Evolutionary conservation across 371 early-diverging fungal species (phyloP).

Genomic region (Mortierella sp.): DNA sequence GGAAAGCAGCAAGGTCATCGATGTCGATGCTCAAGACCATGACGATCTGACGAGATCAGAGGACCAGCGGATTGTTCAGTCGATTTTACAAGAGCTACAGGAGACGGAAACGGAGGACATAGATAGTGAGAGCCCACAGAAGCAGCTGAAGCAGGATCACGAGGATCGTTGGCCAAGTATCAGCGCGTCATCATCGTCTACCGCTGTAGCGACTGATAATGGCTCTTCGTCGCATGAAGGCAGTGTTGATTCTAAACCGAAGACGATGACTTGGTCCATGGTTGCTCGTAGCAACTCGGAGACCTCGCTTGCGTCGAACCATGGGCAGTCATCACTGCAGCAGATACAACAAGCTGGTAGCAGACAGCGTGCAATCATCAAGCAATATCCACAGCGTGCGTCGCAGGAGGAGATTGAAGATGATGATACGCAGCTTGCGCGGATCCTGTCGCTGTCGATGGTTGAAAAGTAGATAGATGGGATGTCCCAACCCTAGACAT

Average conservation of each 20-base stretch:
- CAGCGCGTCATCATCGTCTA: background rate
- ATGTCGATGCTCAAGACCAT: conserved; percentile 19
- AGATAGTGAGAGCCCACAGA: background rate
- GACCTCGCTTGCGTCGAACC: conserved; percentile 5
- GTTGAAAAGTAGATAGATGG: conserved; percentile 40
- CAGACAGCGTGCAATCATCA: conserved; percentile 27
- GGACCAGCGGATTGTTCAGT: conserved; percentile 38
- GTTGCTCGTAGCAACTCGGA: conserved; percentile 30
- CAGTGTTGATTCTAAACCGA: background rate
- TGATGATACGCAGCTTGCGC: conserved; percentile 46
- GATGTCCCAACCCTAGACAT: no score
- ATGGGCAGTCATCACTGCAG: background rate
- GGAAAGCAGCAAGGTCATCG: conserved; percentile 23
- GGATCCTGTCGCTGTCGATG: conserved; percentile 51
- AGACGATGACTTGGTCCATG: conserved; percentile 51
- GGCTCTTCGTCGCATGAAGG: no score
- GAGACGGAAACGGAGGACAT: conserved; percentile 6
- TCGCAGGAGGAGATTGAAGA: conserved; percentile 44
- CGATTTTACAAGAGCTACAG: conserved; percentile 33
- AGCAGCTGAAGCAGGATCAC: no score
- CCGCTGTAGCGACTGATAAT: background rate
- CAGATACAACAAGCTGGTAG: background rate
- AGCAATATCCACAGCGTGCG: conserved; percentile 18
- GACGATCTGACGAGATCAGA: conserved; percentile 15
- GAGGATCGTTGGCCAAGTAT: conserved; percentile 31